A percentile compares a stretch with the other conserved stretches of the same genome.
Conservation (phyloP, 2,329 filamentous ascomycete genomes). For the Pyrenophora graminea region DNA sequence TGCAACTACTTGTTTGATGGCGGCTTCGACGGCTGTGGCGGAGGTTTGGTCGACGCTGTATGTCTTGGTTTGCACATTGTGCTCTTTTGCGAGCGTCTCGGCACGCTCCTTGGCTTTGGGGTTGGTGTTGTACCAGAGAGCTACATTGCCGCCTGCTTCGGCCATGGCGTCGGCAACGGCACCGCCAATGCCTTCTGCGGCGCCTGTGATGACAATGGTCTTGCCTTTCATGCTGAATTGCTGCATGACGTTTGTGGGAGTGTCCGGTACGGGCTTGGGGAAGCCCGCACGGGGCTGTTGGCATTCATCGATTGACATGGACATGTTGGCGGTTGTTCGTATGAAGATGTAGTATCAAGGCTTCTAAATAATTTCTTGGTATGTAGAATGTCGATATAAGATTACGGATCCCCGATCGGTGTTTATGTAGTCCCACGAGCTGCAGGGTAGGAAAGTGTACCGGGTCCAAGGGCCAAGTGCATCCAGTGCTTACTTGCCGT, state of each 20-base stretch:
- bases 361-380: background rate
- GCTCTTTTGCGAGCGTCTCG: constrained; percentile 58
- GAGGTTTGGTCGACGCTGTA: constrained; percentile 64
- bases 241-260: constrained; percentile 35
- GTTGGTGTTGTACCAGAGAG: constrained; percentile 52
- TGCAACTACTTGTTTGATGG: constrained; percentile 63
- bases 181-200: constrained; percentile 61
- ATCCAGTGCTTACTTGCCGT: background rate
- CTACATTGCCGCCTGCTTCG: constrained; percentile 51
- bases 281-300: constrained; percentile 30
- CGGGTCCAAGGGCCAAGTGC: background rate
- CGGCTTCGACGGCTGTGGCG: constrained; percentile 57
- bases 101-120: constrained; percentile 64
- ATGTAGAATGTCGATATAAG: no score
- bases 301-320: constrained; percentile 41
- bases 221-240: constrained; percentile 46
- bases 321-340: constrained; percentile 31
- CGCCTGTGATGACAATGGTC: constrained; percentile 51
- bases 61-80: constrained; percentile 65
- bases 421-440: background rate
- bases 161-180: constrained; percentile 45
- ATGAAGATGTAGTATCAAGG: background rate
- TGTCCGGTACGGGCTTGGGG: constrained; percentile 32
- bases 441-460: no score
- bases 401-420: background rate